Base-by-base conservation (phyloP, 345 rosid genomes). In the Aquilaria yunnanensis region DNA sequence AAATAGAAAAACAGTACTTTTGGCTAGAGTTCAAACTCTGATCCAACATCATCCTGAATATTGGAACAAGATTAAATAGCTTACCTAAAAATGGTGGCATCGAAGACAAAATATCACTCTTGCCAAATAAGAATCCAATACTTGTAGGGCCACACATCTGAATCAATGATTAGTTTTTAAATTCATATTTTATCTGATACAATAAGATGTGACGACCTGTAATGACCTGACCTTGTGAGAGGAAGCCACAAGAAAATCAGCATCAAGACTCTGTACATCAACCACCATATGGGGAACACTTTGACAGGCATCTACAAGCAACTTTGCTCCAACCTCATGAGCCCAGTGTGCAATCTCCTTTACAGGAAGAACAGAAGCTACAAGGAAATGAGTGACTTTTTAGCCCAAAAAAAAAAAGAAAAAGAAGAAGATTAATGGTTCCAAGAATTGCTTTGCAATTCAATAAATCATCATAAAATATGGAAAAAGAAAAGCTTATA, bases 111-210 rank as follows among this genome's bases (percentile, higher is more conserved):
- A 88, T 67, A 33, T 82, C 92, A 72, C 90, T 79, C 79, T 86
- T 90, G 34, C 92, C 96, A 70, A 84, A 86, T 66, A 94, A 83
- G 86, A 93, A 93, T 64, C 99, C 99, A 62, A 93, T 61, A 92
- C 99, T 96, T 90, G 99, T 93, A 80, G 99, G 99, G 83, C 99
- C 97, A 88, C 94, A 91, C 97, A 94, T 94, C 99, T 94, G 99
- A 86, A 88, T 82, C 82, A 93, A 37, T 80, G 94, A 67, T 86
- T 85, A 87, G 74, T 74, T 71, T 85, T 78, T 68, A 74, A 86
- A 77, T 77, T 74, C 74, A 58, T 62, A 68, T 54, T 63, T 63
- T 69, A 12, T 66, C 77, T 67, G 58, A 65, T 57, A 60, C 61
- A 59, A 68, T 68, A 32, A 48, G 55, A 51, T 45, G 48, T 9